These are phyloP conservation scores for Talaromyces pinophilus DNA, from an alignment of 2,329 filamentous ascomycete genomes.

Conservation along the genomic window DNA sequence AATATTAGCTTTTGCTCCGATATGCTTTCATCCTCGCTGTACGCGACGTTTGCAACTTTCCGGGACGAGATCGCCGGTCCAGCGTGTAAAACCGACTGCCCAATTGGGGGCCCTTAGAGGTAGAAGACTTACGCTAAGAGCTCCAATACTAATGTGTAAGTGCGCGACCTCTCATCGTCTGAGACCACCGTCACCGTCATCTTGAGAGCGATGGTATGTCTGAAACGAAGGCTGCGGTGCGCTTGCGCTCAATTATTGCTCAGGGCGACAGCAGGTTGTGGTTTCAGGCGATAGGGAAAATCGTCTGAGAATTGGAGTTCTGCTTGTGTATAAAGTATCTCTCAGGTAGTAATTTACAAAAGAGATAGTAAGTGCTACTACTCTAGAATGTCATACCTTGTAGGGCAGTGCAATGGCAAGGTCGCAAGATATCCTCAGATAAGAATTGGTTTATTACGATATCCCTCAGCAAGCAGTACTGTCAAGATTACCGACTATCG, in stretches of 20 bases:
- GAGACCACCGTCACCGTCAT: slow-evolving; percentile 37
- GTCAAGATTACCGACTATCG: background rate
- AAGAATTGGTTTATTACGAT: background rate
- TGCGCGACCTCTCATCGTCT: slow-evolving; percentile 98
- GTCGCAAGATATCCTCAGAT: background rate
- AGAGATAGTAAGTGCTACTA: background rate
- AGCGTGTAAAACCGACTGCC: background rate
- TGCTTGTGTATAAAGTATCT: slow-evolving; percentile 6
- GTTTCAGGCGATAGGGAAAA: background rate
- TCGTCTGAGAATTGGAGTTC: background rate
- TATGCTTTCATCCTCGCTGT: background rate
- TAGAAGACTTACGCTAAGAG: slow-evolving; percentile 99
- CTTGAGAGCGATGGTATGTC: background rate
- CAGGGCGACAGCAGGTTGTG: background rate
- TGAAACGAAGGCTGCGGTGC: slow-evolving; percentile 1
- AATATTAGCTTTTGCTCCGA: background rate
- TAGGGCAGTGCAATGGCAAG: background rate
- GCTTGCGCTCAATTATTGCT: slow-evolving; percentile 41
- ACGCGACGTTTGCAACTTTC: background rate
- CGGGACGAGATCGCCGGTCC: background rate
- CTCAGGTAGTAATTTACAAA: background rate
- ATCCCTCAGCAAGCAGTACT: background rate
- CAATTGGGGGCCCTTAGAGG: slow-evolving; percentile 67
- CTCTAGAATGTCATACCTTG: background rate
- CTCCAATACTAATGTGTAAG: slow-evolving; percentile 96